These are phyloP conservation scores for Penicillium steckii DNA, from an alignment of 495 filamentous ascomycete genomes.

Conservation along the genomic window DNA sequence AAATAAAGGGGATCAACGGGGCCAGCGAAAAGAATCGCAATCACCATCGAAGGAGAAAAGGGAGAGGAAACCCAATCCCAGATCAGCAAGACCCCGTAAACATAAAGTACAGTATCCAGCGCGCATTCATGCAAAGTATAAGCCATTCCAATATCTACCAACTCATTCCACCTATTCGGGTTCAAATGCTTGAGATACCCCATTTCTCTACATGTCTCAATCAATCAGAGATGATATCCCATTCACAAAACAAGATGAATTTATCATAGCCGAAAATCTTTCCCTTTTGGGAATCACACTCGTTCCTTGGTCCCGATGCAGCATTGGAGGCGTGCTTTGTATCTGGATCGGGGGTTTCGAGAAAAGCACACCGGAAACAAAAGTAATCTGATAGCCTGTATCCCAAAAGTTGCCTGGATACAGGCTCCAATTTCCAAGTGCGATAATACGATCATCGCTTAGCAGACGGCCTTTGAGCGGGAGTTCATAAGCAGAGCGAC, in stretches of 20 bases:
- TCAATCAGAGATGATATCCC: conserved; percentile 12
- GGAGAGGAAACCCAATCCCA: conserved; percentile 6
- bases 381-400: not conserved
- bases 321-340: conserved; percentile 7
- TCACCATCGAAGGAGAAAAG: conserved; percentile 5
- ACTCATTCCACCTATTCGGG: conserved; percentile 19
- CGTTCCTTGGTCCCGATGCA: conserved; percentile 6
- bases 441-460: conserved; percentile 19
- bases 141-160: conserved; percentile 34
- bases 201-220: conserved; percentile 25
- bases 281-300: conserved; percentile 14
- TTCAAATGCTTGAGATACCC: conserved; percentile 9
- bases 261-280: conserved; percentile 22
- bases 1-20: not conserved
- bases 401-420: not conserved
- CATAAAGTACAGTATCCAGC: conserved; percentile 36
- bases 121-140: conserved; percentile 33
- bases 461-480: conserved; percentile 39
- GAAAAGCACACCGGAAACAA: conserved; percentile 10
- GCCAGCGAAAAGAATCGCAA: conserved; percentile 3
- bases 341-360: conserved; percentile 8
- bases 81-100: conserved; percentile 18
- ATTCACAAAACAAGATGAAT: conserved; percentile 20
- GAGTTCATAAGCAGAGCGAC: conserved; percentile 99
- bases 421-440: conserved; percentile 8